A percentile compares a stretch with the other conserved stretches of the same genome.
These are phyloP conservation scores for Morella rubra DNA, from an alignment of 306 rosid genomes.

Conservation along the genomic window DNA sequence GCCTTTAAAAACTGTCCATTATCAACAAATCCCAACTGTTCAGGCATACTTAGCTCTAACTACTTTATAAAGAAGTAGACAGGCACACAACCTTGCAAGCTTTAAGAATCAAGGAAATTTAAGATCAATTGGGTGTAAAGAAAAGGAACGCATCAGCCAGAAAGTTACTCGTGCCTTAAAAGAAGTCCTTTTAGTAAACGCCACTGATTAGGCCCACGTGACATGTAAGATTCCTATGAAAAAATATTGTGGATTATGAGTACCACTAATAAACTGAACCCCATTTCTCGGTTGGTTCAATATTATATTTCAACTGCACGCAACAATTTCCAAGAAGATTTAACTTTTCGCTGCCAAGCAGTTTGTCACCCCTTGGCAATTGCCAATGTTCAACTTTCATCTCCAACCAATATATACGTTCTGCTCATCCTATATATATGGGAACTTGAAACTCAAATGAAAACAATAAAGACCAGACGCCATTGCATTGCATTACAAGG, in stretches of 20 bases:
- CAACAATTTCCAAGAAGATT: conserved; percentile 24
- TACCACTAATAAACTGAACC: neutral
- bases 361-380: conserved; percentile 34
- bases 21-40: conserved; percentile 3
- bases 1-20: neutral
- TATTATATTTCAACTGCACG: conserved; percentile 13
- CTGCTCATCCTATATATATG: conserved; percentile 34
- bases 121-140: neutral
- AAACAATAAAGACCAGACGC: conserved; percentile 24
- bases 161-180: conserved; percentile 2
- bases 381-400: conserved; percentile 33
- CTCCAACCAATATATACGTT: neutral
- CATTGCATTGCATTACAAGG: conserved; percentile 17
- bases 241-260: neutral
- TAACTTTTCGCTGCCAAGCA: conserved; percentile 27
- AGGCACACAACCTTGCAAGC: neutral
- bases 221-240: conserved; percentile 15
- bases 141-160: neutral
- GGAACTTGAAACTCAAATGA: conserved; percentile 47
- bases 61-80: conserved; percentile 3
- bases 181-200: conserved; percentile 14
- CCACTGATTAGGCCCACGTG: conserved; percentile 27
- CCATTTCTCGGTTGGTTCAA: conserved; percentile 7
- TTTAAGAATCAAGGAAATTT: neutral
- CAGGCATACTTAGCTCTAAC: neutral